Conservation (phyloP, 371 early-diverging fungal species). For the Mortierella sp. region DNA sequence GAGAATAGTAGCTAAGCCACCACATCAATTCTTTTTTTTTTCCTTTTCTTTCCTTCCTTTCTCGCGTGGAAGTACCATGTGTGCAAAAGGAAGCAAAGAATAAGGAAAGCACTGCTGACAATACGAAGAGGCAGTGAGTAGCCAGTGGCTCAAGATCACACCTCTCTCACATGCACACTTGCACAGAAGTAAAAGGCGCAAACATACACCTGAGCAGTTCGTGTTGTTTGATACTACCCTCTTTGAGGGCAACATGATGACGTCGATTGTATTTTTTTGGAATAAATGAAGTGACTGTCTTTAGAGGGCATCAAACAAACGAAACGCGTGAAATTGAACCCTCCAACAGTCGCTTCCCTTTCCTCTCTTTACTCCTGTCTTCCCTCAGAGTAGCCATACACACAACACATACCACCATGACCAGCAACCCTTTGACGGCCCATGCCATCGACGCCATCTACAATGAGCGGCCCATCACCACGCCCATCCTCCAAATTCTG, state of each 20-base stretch:
- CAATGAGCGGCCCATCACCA: conserved; percentile 53
- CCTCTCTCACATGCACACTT: background rate
- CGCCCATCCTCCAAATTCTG: conserved; percentile 75
- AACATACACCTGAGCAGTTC: too few relatives aligned
- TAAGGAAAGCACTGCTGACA: background rate
- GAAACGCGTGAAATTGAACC: conserved; percentile 10
- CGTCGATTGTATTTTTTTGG: background rate
- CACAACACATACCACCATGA: conserved; percentile 37
- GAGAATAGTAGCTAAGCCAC: background rate
- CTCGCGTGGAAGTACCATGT: conserved; percentile 1
- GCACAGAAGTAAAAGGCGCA: background rate
- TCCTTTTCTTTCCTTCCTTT: background rate
- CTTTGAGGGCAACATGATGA: background rate
- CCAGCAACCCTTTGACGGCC: conserved; percentile 54
- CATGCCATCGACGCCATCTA: conserved; percentile 64
- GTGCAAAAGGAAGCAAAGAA: background rate
- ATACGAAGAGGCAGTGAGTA: background rate
- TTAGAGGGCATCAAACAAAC: background rate
- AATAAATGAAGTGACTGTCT: conserved; percentile 20
- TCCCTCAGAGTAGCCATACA: background rate
- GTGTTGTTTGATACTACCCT: too few relatives aligned
- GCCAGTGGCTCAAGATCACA: background rate
- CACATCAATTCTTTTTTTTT: background rate
- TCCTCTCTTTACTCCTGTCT: background rate
- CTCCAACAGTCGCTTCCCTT: background rate